These are phyloP conservation scores for Arabidopsis suecica DNA, from an alignment of 345 rosid species.

Conservation along the genomic window DNA sequence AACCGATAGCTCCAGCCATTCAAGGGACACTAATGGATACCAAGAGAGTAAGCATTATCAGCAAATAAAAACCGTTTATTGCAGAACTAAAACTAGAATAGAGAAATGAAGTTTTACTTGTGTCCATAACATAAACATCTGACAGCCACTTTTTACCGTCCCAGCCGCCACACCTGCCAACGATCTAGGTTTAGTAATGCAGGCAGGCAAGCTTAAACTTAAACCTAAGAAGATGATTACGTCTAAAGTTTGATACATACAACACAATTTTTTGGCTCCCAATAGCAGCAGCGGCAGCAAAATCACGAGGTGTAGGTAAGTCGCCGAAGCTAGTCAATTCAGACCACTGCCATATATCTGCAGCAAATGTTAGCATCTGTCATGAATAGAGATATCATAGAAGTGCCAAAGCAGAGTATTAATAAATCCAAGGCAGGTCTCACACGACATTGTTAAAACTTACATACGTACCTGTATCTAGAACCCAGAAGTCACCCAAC, in stretches of 20 bases:
- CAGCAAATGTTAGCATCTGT: conserved; percentile 32
- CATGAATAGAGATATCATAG: conserved; percentile 20
- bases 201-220: background rate
- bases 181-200: conserved; percentile 22
- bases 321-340: conserved; percentile 93
- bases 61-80: background rate
- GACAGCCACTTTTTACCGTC: conserved; percentile 99
- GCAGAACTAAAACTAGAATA: conserved; percentile 20
- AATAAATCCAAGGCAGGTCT: background rate
- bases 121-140: conserved; percentile 92
- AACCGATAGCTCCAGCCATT: conserved; percentile 89
- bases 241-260: conserved; percentile 51
- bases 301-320: conserved; percentile 90
- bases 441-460: background rate
- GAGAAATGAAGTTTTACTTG: conserved; percentile 60
- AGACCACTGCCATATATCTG: conserved; percentile 99
- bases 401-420: background rate
- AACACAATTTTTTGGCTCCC: conserved; percentile 86
- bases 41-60: conserved; percentile 22
- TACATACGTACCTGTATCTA: conserved; percentile 76
- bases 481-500: conserved; percentile 97
- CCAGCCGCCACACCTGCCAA: conserved; percentile 97
- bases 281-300: conserved; percentile 87
- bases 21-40: conserved; percentile 80
- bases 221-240: conserved; percentile 12